A percentile compares a stretch with the other conserved stretches of the same genome.
phyloP scores from a whole-genome alignment of 2,329 filamentous ascomycete genomes.

The Aspergillus melleus region DNA sequence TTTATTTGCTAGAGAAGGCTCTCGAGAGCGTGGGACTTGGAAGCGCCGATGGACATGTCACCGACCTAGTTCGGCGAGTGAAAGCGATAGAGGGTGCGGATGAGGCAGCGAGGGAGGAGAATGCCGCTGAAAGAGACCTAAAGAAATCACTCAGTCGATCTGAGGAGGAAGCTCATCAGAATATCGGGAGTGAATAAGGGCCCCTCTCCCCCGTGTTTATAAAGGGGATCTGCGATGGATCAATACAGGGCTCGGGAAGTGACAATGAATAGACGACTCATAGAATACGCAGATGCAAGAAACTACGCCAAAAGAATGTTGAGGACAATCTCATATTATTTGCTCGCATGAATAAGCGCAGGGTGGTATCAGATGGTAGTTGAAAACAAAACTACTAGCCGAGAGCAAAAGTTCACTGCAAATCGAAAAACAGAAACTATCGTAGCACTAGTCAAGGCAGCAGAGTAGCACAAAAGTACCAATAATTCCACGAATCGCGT shows the following conservation, averaged over 20 bases:
- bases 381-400: neutral
- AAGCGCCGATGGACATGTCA: conserved; percentile 80
- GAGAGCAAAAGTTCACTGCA: neutral
- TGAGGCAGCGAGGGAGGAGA: conserved; percentile 30
- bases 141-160: conserved; percentile 24
- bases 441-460: neutral
- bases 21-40: conserved; percentile 71
- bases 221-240: neutral
- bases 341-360: neutral
- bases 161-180: conserved; percentile 9
- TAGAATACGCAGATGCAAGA: neutral
- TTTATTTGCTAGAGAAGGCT: conserved; percentile 75
- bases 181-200: conserved; percentile 6
- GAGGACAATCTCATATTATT: neutral
- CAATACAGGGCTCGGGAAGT: neutral
- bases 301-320: neutral
- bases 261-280: neutral
- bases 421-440: neutral
- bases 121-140: conserved; percentile 31
- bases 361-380: neutral
- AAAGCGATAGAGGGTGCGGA: conserved; percentile 58
- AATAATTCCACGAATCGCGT: neutral
- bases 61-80: conserved; percentile 74
- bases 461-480: neutral
- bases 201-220: neutral